Evolutionary conservation across 2,329 filamentous ascomycete genomes (phyloP).

Genomic region (Aspergillus neotritici): DNA sequence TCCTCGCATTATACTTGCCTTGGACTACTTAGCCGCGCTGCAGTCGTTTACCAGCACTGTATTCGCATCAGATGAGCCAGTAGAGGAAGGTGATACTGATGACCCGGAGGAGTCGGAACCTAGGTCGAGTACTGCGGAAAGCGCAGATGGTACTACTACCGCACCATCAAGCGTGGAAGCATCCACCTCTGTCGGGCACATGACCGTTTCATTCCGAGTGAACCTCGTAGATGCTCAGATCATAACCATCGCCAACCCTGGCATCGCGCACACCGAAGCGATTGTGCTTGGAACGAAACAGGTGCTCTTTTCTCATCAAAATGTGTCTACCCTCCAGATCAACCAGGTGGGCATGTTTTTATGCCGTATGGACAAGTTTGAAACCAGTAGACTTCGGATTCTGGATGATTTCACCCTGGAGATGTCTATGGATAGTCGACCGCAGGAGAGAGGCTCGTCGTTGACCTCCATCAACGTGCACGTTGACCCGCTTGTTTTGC

Average conservation of each 20-base stretch:
- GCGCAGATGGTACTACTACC: constrained; percentile 20
- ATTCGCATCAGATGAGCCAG: constrained; percentile 50
- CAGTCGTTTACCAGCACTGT: constrained; percentile 75
- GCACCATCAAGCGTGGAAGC: constrained; percentile 26
- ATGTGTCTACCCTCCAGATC: constrained; percentile 87
- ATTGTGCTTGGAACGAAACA: constrained; percentile 95
- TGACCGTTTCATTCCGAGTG: constrained; percentile 79
- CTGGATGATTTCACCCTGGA: constrained; percentile 95
- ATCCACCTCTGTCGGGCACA: constrained; percentile 44
- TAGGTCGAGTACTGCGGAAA: constrained; percentile 27
- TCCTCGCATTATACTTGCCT: constrained; percentile 84
- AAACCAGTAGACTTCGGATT: constrained; percentile 81
- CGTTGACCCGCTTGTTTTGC: constrained; percentile 82
- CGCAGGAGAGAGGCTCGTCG: constrained; percentile 54
- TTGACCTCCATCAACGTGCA: constrained; percentile 77
- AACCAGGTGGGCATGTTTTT: constrained; percentile 96
- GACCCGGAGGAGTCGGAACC: constrained; percentile 34
- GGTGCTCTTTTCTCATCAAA: constrained; percentile 84
- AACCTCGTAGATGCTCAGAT: constrained; percentile 96
- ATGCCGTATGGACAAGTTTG: constrained; percentile 96
- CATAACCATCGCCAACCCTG: constrained; percentile 90
- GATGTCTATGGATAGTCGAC: constrained; percentile 72
- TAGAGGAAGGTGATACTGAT: constrained; percentile 27
- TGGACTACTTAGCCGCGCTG: constrained; percentile 91
- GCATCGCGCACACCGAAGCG: constrained; percentile 84